Conservation (phyloP, 2,329 filamentous ascomycete genomes). For the Dendrostoma leiphaemia region DNA sequence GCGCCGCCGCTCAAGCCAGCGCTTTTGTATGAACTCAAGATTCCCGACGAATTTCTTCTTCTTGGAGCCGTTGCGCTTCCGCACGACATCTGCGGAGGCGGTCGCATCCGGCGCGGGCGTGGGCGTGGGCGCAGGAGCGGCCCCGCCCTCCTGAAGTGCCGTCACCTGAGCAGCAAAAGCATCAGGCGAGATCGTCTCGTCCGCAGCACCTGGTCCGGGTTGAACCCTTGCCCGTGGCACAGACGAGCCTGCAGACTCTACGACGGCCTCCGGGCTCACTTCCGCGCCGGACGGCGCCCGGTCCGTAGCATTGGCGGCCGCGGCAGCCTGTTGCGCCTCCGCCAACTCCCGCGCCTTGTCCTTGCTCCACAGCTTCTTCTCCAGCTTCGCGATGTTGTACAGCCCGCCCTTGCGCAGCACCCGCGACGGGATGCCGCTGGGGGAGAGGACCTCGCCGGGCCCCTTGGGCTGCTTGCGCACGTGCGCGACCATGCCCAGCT, state of each 20-base stretch:
- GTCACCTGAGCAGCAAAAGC: not conserved
- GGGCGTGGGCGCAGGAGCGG: too few species aligned
- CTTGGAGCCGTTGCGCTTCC: conserved; percentile 9
- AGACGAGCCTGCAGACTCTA: not conserved
- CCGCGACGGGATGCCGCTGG: conserved; percentile 32
- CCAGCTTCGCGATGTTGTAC: conserved; percentile 7
- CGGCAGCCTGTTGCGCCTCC: conserved; percentile 13
- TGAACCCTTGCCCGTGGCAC: not conserved
- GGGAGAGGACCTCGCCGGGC: conserved; percentile 30
- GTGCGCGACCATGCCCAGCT: conserved; percentile 68
- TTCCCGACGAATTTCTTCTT: conserved; percentile 11
- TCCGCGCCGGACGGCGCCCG: not conserved
- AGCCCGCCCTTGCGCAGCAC: conserved; percentile 29
- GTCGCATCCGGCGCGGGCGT: too few species aligned
- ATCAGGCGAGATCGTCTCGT: not conserved
- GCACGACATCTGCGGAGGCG: not conserved
- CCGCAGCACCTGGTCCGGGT: not conserved
- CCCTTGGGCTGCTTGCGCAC: conserved; percentile 32
- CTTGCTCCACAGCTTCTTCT: conserved; percentile 17
- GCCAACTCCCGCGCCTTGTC: conserved; percentile 20
- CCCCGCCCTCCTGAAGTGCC: not conserved
- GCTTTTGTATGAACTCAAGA: conserved; percentile 16
- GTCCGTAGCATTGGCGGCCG: not conserved
- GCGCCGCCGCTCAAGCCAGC: conserved; percentile 26
- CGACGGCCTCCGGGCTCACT: not conserved